Percentiles rank a stretch among this genome's conserved stretches.
Evolutionary conservation across 495 filamentous ascomycete species (phyloP).

Genomic region (Aspergillus haitiensis): DNA sequence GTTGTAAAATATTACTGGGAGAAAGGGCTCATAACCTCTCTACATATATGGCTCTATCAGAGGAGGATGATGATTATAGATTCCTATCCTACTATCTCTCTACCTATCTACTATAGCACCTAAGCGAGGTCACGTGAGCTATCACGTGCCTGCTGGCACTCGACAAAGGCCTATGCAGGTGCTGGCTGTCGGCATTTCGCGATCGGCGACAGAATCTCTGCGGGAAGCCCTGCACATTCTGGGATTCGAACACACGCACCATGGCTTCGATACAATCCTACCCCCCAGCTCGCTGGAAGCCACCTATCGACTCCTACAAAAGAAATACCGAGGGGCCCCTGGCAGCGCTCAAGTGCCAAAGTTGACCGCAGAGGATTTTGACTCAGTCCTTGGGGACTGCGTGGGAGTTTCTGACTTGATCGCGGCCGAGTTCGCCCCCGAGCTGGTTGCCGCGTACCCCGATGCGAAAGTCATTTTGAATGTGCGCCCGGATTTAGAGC

Average conservation of each 20-base stretch:
- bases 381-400: constrained; percentile 44
- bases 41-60: no score
- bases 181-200: constrained; percentile 30
- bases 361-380: constrained; percentile 42
- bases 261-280: constrained; percentile 30
- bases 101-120: no score
- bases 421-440: constrained; percentile 52
- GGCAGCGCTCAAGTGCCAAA: not conserved
- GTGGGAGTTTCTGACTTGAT: constrained; percentile 57
- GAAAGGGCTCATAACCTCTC: no score
- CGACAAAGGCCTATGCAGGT: constrained; percentile 31
- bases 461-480: constrained; percentile 59
- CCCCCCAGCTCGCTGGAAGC: constrained; percentile 20
- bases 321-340: constrained; percentile 26
- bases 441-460: constrained; percentile 35
- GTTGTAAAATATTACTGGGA: no score
- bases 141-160: no score
- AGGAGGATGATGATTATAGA: no score
- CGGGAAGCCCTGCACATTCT: constrained; percentile 29
- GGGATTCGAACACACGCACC: constrained; percentile 27
- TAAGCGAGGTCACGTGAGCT: no score
- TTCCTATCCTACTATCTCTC: no score
- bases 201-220: constrained; percentile 33
- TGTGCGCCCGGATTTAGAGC: constrained; percentile 42
- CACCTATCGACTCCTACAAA: constrained; percentile 21